Conservation (phyloP, 2,329 filamentous ascomycete genomes). For the Ceratocystis smalleyi region DNA sequence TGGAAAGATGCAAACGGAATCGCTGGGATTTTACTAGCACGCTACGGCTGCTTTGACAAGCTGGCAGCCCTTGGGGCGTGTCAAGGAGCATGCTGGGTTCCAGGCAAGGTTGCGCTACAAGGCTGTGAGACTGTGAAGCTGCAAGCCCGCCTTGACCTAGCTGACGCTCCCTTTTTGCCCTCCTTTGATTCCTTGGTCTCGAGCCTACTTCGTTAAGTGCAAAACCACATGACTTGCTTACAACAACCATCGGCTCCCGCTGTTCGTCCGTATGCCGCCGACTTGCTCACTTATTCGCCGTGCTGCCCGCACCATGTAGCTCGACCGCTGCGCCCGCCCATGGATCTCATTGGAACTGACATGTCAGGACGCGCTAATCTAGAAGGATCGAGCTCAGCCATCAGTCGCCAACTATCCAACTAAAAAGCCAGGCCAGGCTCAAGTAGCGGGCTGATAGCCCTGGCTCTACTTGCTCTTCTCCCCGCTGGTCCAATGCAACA, state of each 20-base stretch:
- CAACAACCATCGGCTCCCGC: too few species aligned
- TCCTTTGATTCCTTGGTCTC: too few species aligned
- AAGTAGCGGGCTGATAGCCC: neutral
- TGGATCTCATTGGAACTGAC: neutral
- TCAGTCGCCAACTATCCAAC: neutral
- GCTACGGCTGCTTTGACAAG: neutral
- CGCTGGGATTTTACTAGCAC: neutral
- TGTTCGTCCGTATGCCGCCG: too few species aligned
- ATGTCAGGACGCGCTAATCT: constrained; percentile 3
- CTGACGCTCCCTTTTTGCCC: too few species aligned
- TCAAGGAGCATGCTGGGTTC: too few species aligned
- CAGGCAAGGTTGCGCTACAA: too few species aligned
- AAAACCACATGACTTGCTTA: too few species aligned
- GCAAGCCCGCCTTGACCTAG: too few species aligned
- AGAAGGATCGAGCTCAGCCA: neutral
- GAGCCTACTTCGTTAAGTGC: too few species aligned
- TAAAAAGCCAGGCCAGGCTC: neutral
- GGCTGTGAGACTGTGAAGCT: too few species aligned
- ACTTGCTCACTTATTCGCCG: too few species aligned
- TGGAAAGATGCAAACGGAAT: neutral
- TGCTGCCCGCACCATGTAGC: neutral
- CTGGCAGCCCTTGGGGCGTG: neutral
- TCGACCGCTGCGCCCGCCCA: neutral
- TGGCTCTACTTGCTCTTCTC: neutral
- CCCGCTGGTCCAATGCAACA: too few species aligned